phyloP scores from a whole-genome alignment of 805 yeast genomes.

The baker's yeast (Saccharomyces cerevisiae) region DNA sequence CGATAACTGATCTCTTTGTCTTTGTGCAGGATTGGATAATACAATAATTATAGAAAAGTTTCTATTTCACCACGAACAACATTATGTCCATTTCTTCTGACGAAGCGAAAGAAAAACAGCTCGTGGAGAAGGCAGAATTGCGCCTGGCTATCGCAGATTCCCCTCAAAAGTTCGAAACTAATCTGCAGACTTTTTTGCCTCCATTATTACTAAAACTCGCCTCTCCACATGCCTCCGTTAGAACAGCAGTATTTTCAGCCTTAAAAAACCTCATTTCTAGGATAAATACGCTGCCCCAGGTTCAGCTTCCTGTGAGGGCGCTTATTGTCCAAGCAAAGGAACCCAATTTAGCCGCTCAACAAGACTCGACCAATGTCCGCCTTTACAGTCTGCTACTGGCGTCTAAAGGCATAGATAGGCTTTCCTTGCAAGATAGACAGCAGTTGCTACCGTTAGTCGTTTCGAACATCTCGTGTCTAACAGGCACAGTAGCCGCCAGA shows the following conservation, averaged over 20 bases:
- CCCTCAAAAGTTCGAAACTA: slow-evolving; percentile 52
- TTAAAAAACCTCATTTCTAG: slow-evolving; percentile 63
- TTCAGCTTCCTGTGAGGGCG: slow-evolving; percentile 58
- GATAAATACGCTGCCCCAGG: slow-evolving; percentile 43
- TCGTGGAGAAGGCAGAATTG: slow-evolving; percentile 73
- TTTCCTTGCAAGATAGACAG: slow-evolving; percentile 30
- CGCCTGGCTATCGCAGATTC: slow-evolving; percentile 68
- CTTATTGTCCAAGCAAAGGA: slow-evolving; percentile 54
- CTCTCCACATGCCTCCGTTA: slow-evolving; percentile 58
- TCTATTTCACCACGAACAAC: background rate
- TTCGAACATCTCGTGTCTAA: slow-evolving; percentile 36
- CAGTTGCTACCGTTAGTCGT: slow-evolving; percentile 42
- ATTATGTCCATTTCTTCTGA: background rate
- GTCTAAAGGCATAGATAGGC: slow-evolving; percentile 58
- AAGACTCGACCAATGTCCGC: slow-evolving; percentile 45
- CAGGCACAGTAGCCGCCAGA: slow-evolving; percentile 42
- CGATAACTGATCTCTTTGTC: background rate
- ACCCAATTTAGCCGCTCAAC: slow-evolving; percentile 39
- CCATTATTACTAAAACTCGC: slow-evolving; percentile 74
- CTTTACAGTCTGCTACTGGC: slow-evolving; percentile 58
- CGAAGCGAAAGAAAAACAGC: slow-evolving; percentile 44
- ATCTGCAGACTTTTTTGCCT: slow-evolving; percentile 55
- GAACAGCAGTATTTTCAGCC: slow-evolving; percentile 58
- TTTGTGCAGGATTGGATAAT: background rate
- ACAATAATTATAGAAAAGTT: background rate